Percentiles rank a stretch among this genome's conserved stretches.
These are phyloP conservation scores for Cudoniella acicularis DNA, from an alignment of 495 filamentous ascomycete species.

Conservation along the genomic window DNA sequence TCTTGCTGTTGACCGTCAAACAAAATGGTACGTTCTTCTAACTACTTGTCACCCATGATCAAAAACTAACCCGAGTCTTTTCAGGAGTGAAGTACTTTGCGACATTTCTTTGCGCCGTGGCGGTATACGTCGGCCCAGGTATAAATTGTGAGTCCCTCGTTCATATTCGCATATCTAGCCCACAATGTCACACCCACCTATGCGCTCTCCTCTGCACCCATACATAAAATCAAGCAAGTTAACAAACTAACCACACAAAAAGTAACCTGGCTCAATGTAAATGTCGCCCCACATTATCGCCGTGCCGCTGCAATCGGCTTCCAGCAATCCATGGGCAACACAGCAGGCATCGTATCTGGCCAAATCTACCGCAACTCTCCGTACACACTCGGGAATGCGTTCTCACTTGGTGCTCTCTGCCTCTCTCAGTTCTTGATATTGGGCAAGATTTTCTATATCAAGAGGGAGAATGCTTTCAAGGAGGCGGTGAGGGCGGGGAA, in stretches of 20 bases:
- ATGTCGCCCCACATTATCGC: slow-evolving; percentile 54
- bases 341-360: slow-evolving; percentile 49
- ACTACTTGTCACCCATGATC: slow-evolving; percentile 7
- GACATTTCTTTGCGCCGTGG: slow-evolving; percentile 49
- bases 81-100: slow-evolving; percentile 50
- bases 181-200: too few relatives aligned
- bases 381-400: slow-evolving; percentile 47
- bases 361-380: slow-evolving; percentile 50
- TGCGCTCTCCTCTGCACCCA: too few relatives aligned
- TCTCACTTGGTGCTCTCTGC: slow-evolving; percentile 42
- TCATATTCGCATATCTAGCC: background rate
- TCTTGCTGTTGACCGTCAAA: slow-evolving; percentile 40
- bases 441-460: slow-evolving; percentile 38
- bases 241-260: background rate
- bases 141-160: slow-evolving; percentile 32
- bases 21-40: slow-evolving; percentile 21
- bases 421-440: slow-evolving; percentile 37
- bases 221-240: too few relatives aligned
- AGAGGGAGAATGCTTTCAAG: slow-evolving; percentile 39
- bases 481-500: slow-evolving; percentile 37
- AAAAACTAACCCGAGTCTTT: background rate
- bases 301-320: slow-evolving; percentile 52
- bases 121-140: slow-evolving; percentile 46
- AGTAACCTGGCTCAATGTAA: slow-evolving; percentile 54
- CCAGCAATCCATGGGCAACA: slow-evolving; percentile 53